phyloP scores from a whole-genome alignment of 2,329 filamentous ascomycete genomes.

The Sarocladiaceae sp. region DNA sequence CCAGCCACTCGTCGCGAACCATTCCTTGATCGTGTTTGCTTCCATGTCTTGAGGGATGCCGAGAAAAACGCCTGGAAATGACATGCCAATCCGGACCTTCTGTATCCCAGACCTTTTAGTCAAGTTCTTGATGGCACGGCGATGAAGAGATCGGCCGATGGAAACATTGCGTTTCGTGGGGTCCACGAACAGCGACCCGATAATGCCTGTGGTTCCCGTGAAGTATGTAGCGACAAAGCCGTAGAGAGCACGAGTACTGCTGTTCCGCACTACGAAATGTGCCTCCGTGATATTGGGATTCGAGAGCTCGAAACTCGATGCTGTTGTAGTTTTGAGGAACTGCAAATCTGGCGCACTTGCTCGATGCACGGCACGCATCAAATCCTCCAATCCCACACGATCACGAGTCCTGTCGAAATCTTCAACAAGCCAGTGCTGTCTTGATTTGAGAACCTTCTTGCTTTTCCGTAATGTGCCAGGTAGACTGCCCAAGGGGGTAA shows the following conservation, averaged over 20 bases:
- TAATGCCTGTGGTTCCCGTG: slow-evolving; percentile 65
- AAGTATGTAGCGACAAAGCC: slow-evolving; percentile 91
- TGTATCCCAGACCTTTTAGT: slow-evolving; percentile 66
- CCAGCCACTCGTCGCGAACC: slow-evolving; percentile 92
- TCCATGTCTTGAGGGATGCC: slow-evolving; percentile 65
- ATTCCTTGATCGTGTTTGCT: slow-evolving; percentile 53
- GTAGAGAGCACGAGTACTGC: slow-evolving; percentile 84
- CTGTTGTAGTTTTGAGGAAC: slow-evolving; percentile 65
- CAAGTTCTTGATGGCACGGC: slow-evolving; percentile 74
- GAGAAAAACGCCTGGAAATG: slow-evolving; percentile 79
- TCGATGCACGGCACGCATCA: slow-evolving; percentile 68
- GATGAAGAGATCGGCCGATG: slow-evolving; percentile 85
- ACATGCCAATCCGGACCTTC: slow-evolving; percentile 75
- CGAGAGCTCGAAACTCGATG: slow-evolving; percentile 71
- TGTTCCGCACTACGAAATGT: slow-evolving; percentile 92
- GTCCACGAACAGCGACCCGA: slow-evolving; percentile 87
- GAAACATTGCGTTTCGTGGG: slow-evolving; percentile 81
- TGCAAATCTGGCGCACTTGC: slow-evolving; percentile 61
- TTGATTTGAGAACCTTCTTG: slow-evolving; percentile 81
- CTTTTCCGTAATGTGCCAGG: slow-evolving; percentile 79
- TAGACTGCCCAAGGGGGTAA: slow-evolving; percentile 53
- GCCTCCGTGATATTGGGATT: slow-evolving; percentile 69
- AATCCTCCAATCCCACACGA: slow-evolving; percentile 64
- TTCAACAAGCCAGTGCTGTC: slow-evolving; percentile 93
- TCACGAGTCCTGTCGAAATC: slow-evolving; percentile 80